phyloP scores from a whole-genome alignment of 2,329 filamentous ascomycete genomes.

The Fulvia fulva region DNA sequence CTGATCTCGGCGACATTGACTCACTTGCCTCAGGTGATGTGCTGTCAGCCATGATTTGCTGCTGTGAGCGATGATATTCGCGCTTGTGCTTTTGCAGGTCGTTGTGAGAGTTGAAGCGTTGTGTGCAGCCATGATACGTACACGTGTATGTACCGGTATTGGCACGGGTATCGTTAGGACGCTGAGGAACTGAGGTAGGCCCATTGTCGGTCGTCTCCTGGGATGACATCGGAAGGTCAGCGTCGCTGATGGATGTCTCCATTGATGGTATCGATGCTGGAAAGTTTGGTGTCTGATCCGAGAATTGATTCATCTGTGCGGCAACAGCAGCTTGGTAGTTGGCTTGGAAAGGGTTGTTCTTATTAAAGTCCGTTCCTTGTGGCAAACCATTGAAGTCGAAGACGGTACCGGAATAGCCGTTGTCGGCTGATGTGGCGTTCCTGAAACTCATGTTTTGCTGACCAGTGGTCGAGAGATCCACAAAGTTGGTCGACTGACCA shows the following conservation, averaged over 20 bases:
- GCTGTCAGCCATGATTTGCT: slow-evolving; percentile 34
- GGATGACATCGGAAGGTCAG: slow-evolving; percentile 42
- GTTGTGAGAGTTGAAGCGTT: slow-evolving; percentile 81
- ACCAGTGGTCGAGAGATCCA: slow-evolving; percentile 41
- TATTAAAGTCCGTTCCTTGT: slow-evolving; percentile 20
- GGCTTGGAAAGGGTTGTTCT: slow-evolving; percentile 21
- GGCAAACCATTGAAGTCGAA: slow-evolving; percentile 36
- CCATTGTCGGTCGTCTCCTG: slow-evolving; percentile 36
- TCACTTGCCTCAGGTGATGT: slow-evolving; percentile 36
- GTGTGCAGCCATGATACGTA: slow-evolving; percentile 85
- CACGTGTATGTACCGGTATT: slow-evolving; percentile 92
- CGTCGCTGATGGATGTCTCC: slow-evolving; percentile 58
- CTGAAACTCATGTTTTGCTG: slow-evolving; percentile 42
- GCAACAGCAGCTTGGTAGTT: slow-evolving; percentile 28
- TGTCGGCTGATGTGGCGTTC: slow-evolving; percentile 38
- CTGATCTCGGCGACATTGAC: slow-evolving; percentile 29
- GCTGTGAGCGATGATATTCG: slow-evolving; percentile 78
- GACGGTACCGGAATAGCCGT: slow-evolving; percentile 28
- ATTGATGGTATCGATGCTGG: slow-evolving; percentile 57
- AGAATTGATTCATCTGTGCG: slow-evolving; percentile 25
- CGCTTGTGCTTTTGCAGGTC: slow-evolving; percentile 93
- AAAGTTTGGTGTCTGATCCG: slow-evolving; percentile 52
- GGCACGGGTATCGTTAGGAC: slow-evolving; percentile 63
- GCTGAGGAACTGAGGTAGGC: slow-evolving; percentile 32
- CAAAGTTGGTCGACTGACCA: slow-evolving; percentile 43